These are phyloP conservation scores for Millerozyma acaciae DNA, from an alignment of 805 yeast genomes.

Conservation along the genomic window DNA sequence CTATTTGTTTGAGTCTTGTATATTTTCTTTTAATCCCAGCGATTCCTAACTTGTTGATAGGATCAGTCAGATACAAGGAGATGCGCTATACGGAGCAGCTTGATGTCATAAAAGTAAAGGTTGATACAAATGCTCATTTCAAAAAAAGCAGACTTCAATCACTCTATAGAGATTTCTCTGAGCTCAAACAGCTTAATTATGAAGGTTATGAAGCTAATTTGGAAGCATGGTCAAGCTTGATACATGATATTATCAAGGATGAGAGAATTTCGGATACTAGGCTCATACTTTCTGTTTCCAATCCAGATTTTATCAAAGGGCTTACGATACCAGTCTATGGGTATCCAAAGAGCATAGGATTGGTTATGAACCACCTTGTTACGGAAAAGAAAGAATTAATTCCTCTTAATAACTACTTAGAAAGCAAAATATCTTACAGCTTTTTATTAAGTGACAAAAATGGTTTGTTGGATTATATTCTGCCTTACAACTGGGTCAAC, in stretches of 20 bases:
- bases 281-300: constrained; percentile 13
- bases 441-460: constrained; percentile 1
- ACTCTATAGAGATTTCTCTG: constrained; percentile 32
- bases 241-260: constrained; percentile 16
- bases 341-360: constrained; percentile 24
- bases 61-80: no score
- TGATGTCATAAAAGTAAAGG: no score
- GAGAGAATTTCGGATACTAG: constrained; percentile 13
- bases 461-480: constrained; percentile 7
- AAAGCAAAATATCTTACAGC: constrained; percentile 5
- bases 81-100: no score
- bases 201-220: constrained; percentile 43
- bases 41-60: no score
- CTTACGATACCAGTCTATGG: constrained; percentile 23
- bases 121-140: constrained; percentile 19
- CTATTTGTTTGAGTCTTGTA: no score
- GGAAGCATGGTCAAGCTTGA: constrained; percentile 31
- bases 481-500: constrained; percentile 11
- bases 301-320: no score
- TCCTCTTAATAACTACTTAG: constrained; percentile 14
- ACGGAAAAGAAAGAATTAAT: constrained; percentile 13
- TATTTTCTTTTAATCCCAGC: no score
- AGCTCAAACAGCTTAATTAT: constrained; percentile 29
- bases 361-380: constrained; percentile 24
- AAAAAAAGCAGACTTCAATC: constrained; percentile 28